These are phyloP conservation scores for Trypanosoma melophagium DNA, from an alignment of 208 protist genomes.

Conservation along the genomic window DNA sequence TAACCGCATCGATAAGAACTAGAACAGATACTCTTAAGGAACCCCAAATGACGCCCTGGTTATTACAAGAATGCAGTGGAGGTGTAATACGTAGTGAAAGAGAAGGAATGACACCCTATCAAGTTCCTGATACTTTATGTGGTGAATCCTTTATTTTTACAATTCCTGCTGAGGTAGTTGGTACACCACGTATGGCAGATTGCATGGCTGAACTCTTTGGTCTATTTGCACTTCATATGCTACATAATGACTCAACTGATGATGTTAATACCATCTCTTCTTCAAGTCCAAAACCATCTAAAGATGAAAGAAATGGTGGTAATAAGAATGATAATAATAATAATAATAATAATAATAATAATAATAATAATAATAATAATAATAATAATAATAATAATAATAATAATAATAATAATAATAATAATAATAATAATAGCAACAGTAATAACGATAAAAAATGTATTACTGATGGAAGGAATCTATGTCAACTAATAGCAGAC, in stretches of 20 bases:
- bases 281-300: neutral
- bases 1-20: too few relatives aligned
- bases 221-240: slow-evolving; percentile 9
- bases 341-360: neutral
- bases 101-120: slow-evolving; percentile 3
- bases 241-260: neutral
- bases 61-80: slow-evolving; percentile 34
- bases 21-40: neutral
- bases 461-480: neutral
- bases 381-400: neutral
- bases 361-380: neutral
- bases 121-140: slow-evolving; percentile 17
- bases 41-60: slow-evolving; percentile 23
- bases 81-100: slow-evolving; percentile 15
- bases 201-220: slow-evolving; percentile 36
- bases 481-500: slow-evolving; percentile 39
- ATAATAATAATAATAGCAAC: neutral
- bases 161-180: slow-evolving; percentile 36
- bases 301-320: neutral
- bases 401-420: neutral
- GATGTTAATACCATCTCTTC: neutral
- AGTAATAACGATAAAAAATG: neutral
- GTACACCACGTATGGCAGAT: slow-evolving; percentile 24
- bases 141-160: slow-evolving; percentile 36
- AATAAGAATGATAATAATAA: neutral